Evolutionary conservation across 257 asterid genomes (phyloP), one percentile per base, ranked within the genome.

Genomic region (Coffea eugenioides): DNA sequence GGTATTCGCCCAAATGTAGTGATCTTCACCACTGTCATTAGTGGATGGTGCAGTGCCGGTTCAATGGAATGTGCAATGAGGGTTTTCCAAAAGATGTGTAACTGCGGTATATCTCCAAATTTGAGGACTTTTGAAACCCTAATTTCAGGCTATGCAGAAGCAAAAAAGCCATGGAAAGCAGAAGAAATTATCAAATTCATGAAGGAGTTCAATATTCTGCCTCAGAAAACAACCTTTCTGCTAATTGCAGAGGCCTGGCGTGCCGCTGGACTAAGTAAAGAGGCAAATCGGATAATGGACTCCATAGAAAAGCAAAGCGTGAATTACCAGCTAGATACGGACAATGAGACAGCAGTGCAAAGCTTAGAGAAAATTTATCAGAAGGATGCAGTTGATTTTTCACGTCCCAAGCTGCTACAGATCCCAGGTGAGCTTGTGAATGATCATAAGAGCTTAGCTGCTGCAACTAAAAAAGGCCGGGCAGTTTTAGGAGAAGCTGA

Each of bases 91-190:
- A 84, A 86, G 86, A 91, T 91, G 94, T 76, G 87, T 3, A 89
- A 87, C 31, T 79, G 68, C 16, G 90, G 90, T 72, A 83, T 90
- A 54, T 81, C 90, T 43, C 97, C 94, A 16, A 88, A 88, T 82
- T 76, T 88, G 73, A 90, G 81, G 82, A 86, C 94, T 49, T 92
- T 91, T 45, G 96, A 91, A 82, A 90, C 96, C 73, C 77, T 92
- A 46, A 91, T 92, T 8, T 87, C 79, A 72, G 94, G 94, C 12
- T 92, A 12, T 92, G 87, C 85, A 0, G 91, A 90, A 85, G 84
- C 86, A 66, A 89, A 84, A 83, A 88, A 83, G 81, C 97, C 94
- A 13, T 79, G 88, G 92, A 85, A 89, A 81, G 96, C 96, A 1
- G 92, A 86, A 73, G 93, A 83, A 80, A 64, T 82, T 2, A 27